A percentile compares a stretch with the other conserved stretches of the same genome.
Evolutionary conservation across 176 grass and related monocot species (phyloP).

Genomic region (Rhipidocladum racemiflorum): DNA sequence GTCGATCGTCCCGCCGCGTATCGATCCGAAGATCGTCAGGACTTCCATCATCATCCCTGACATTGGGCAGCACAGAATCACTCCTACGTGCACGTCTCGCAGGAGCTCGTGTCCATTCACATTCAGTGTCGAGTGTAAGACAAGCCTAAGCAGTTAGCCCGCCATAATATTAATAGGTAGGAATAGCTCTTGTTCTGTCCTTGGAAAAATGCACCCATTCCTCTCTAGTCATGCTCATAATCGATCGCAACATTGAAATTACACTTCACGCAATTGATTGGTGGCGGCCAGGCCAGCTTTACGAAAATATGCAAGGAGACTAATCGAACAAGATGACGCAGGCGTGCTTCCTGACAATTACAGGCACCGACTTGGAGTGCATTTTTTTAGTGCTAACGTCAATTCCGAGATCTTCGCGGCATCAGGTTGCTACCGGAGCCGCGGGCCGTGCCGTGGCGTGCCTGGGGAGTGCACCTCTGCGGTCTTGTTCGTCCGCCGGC

Average conservation of each 20-base stretch:
- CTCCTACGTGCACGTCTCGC: neutral
- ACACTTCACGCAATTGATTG: neutral
- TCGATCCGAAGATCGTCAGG: neutral
- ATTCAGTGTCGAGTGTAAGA: neutral
- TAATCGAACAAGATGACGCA: neutral
- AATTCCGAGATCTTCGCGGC: neutral
- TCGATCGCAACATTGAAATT: neutral
- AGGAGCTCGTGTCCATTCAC: neutral
- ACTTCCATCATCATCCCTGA: neutral
- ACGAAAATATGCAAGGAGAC: neutral
- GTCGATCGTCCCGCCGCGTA: neutral
- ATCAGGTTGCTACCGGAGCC: neutral
- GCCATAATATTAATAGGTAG: neutral
- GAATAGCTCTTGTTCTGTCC: neutral
- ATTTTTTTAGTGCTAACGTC: neutral
- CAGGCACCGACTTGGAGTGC: neutral
- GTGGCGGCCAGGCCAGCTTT: neutral
- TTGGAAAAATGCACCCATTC: neutral
- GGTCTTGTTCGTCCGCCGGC: neutral
- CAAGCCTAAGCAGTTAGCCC: neutral
- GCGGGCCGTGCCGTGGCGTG: no score
- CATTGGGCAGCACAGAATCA: neutral
- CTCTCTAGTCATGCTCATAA: neutral
- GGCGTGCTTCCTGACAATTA: neutral
- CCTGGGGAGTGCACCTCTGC: no score